phyloP scores from a whole-genome alignment of 1,284 basidiomycete species.

The Sporisorium exsertum region DNA sequence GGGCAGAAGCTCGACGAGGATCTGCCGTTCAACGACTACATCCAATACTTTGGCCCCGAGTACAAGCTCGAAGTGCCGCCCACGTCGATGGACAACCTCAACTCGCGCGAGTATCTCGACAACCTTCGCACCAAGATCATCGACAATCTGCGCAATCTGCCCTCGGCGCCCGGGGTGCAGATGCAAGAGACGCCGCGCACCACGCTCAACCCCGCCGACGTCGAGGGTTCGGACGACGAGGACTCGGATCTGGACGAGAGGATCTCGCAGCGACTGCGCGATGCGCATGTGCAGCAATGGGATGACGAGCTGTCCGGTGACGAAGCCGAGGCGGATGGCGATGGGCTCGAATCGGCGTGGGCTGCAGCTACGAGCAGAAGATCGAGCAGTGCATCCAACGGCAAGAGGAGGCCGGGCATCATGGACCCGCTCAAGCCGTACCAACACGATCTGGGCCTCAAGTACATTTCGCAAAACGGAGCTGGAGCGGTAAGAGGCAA shows the following conservation, averaged over 20 bases:
- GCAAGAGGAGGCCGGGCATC: slow-evolving; percentile 30
- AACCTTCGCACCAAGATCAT: slow-evolving; percentile 80
- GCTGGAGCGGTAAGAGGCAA: slow-evolving; percentile 36
- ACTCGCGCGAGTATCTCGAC: slow-evolving; percentile 85
- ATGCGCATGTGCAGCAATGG: slow-evolving; percentile 59
- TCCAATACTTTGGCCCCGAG: slow-evolving; percentile 97
- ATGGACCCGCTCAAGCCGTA: slow-evolving; percentile 41
- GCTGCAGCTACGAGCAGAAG: slow-evolving; percentile 23
- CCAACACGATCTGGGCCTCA: slow-evolving; percentile 45
- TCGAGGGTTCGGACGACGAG: slow-evolving; percentile 64
- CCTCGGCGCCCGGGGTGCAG: slow-evolving; percentile 85
- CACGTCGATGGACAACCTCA: slow-evolving; percentile 95
- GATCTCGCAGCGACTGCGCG: slow-evolving; percentile 62
- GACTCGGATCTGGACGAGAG: slow-evolving; percentile 70
- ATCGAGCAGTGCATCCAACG: slow-evolving; percentile 6
- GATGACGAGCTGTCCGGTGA: slow-evolving; percentile 66
- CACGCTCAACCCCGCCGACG: slow-evolving; percentile 74
- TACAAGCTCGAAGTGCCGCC: slow-evolving; percentile 90
- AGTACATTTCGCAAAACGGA: slow-evolving; percentile 46
- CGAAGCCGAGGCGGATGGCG: slow-evolving; percentile 29
- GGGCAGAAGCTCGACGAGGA: slow-evolving; percentile 83
- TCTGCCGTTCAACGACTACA: slow-evolving; percentile 93
- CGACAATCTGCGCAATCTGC: slow-evolving; percentile 81
- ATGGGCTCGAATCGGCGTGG: slow-evolving; percentile 20
- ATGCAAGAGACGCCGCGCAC: slow-evolving; percentile 82